Evolutionary conservation across 177 flowering plant genomes (phyloP).

Genomic region (Telopea speciosissima): DNA sequence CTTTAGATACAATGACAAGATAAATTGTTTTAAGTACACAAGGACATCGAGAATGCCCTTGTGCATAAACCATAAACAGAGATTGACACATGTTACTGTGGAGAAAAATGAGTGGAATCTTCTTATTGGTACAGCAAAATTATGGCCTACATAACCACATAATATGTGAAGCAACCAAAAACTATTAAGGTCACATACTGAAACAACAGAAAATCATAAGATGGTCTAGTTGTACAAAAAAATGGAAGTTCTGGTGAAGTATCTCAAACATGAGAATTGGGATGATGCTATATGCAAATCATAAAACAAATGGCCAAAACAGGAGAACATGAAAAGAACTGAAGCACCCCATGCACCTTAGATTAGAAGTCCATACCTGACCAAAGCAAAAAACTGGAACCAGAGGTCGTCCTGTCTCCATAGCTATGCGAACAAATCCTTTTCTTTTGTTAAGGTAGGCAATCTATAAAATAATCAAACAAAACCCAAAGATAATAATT

Average conservation of each 20-base stretch:
- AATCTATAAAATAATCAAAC: constrained; percentile 31
- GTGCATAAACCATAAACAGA: not conserved
- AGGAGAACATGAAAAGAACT: not conserved
- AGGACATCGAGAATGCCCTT: not conserved
- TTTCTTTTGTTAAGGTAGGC: constrained; percentile 62
- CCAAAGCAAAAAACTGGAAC: constrained; percentile 95
- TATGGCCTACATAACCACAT: not conserved
- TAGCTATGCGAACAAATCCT: constrained; percentile 88
- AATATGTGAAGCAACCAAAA: too few species aligned
- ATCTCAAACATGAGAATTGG: too few species aligned
- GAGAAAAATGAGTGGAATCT: not conserved
- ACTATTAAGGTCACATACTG: too few species aligned
- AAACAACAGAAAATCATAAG: too few species aligned
- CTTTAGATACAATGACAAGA: not conserved
- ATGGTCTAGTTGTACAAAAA: too few species aligned
- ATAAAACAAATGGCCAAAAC: not conserved
- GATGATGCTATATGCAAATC: not conserved
- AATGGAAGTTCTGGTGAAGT: too few species aligned
- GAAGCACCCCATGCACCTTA: not conserved
- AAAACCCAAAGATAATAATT: not conserved
- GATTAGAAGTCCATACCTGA: constrained; percentile 44
- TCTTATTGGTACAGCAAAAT: not conserved
- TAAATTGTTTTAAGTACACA: not conserved
- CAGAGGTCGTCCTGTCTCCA: constrained; percentile 67
- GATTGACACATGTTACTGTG: not conserved